A percentile compares a stretch with the other conserved stretches of the same genome.
These are phyloP conservation scores for Filobasidium wieringae DNA, from an alignment of 768 basidiomycete species.

Conservation along the genomic window DNA sequence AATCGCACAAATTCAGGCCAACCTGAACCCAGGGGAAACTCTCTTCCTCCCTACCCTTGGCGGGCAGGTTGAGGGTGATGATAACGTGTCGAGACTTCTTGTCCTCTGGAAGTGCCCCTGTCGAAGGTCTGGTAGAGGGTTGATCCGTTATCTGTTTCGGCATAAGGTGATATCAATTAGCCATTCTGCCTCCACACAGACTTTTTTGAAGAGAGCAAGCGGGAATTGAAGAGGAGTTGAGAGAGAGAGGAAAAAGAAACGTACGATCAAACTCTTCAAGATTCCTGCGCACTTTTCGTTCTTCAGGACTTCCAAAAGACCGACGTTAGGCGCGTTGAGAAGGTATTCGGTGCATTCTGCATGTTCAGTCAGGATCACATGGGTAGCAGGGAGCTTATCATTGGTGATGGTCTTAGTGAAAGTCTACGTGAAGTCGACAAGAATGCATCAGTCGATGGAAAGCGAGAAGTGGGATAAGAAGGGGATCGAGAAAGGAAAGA, in stretches of 20 bases:
- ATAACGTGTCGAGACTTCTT: constrained; percentile 62
- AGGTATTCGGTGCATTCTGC: constrained; percentile 72
- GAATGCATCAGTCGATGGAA: too few relatives aligned
- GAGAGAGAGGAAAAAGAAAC: constrained; percentile 26
- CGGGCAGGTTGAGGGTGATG: constrained; percentile 53
- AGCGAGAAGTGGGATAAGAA: neutral
- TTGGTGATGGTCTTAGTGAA: constrained; percentile 70
- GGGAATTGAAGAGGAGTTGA: neutral
- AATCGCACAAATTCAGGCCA: constrained; percentile 64
- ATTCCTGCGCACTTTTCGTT: constrained; percentile 57
- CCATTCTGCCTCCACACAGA: too few relatives aligned
- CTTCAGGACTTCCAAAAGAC: constrained; percentile 52
- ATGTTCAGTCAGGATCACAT: constrained; percentile 76
- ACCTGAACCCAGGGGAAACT: constrained; percentile 54
- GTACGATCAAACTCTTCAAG: constrained; percentile 74
- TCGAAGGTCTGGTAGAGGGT: constrained; percentile 56
- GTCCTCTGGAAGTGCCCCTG: constrained; percentile 44
- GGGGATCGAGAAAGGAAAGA: constrained; percentile 16
- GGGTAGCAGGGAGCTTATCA: constrained; percentile 48
- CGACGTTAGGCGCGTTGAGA: constrained; percentile 49
- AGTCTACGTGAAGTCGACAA: constrained; percentile 45
- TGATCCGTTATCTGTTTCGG: constrained; percentile 80
- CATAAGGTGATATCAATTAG: too few relatives aligned
- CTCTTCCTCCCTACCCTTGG: constrained; percentile 43
- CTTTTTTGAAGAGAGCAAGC: neutral